Conservation (phyloP, 1,139 yeast species). For the Keqinozyma sinolaborantium region DNA sequence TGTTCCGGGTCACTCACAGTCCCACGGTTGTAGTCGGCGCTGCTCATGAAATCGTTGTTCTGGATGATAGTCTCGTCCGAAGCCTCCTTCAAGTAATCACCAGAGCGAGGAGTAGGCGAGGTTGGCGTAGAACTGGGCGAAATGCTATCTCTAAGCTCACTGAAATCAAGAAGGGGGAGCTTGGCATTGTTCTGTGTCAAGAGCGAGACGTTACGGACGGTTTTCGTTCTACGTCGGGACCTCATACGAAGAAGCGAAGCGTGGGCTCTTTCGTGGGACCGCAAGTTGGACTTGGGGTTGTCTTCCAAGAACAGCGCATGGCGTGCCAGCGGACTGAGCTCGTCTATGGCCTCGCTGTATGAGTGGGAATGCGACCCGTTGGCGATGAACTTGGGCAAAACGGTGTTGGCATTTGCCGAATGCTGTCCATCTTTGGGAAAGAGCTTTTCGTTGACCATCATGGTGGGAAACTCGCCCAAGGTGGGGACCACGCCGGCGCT, state of each 20-base stretch:
- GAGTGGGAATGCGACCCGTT: constrained; percentile 1
- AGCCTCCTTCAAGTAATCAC: background rate
- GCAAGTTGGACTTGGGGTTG: constrained; percentile 24
- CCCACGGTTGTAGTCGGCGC: background rate
- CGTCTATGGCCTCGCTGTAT: background rate
- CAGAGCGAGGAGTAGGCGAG: constrained; percentile 9
- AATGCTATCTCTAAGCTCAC: constrained; percentile 5
- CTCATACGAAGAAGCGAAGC: constrained; percentile 65
- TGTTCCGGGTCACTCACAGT: too few relatives aligned
- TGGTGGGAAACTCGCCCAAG: constrained; percentile 42
- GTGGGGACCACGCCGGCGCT: constrained; percentile 35
- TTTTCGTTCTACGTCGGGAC: constrained; percentile 54
- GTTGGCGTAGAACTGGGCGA: constrained; percentile 18
- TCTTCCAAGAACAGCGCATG: constrained; percentile 23
- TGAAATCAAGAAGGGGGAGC: constrained; percentile 19
- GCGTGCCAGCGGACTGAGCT: constrained; percentile 6
- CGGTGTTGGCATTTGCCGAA: constrained; percentile 6
- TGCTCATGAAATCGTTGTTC: background rate
- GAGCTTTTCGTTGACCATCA: constrained; percentile 26
- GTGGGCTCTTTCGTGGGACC: constrained; percentile 62
- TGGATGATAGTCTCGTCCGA: background rate
- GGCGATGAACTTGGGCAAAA: constrained; percentile 8
- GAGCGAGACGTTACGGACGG: constrained; percentile 31
- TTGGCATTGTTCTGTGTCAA: constrained; percentile 20
- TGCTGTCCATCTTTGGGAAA: constrained; percentile 15